These are phyloP conservation scores for Apiospora aurea DNA, from an alignment of 2,329 filamentous ascomycete genomes.

Conservation along the genomic window DNA sequence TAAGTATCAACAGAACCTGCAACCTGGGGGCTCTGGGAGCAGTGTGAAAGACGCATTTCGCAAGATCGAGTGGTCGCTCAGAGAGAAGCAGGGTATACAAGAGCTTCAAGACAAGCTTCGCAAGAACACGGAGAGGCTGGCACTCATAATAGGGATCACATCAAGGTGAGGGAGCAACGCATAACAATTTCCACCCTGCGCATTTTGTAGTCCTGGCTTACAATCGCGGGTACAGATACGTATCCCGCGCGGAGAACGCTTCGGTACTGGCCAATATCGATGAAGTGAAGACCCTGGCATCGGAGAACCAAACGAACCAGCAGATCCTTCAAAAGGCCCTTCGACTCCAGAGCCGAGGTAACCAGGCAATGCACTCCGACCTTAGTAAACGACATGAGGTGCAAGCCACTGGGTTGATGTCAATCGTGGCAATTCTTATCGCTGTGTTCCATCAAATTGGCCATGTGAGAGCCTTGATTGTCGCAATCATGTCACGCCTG, in stretches of 20 bases:
- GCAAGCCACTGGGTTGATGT: not conserved
- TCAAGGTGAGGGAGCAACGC: not conserved
- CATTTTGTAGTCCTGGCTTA: too few species aligned
- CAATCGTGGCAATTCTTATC: not conserved
- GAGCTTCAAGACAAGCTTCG: not conserved
- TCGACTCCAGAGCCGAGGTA: not conserved
- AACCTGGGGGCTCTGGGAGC: not conserved
- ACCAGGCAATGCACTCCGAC: not conserved
- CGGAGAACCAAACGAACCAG: too few species aligned
- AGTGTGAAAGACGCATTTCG: not conserved
- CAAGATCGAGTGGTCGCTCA: not conserved
- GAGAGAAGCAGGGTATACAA: not conserved
- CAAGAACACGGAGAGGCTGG: not conserved
- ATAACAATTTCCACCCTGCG: too few species aligned
- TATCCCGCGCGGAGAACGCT: too few species aligned
- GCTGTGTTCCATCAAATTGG: not conserved
- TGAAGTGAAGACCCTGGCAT: too few species aligned
- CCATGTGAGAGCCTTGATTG: not conserved
- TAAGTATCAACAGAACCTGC: not conserved
- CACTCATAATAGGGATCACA: not conserved
- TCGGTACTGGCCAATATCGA: too few species aligned
- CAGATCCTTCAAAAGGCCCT: too few species aligned
- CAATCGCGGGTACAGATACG: too few species aligned
- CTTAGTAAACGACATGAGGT: not conserved
- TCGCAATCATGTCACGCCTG: not conserved